Evolutionary conservation across 2,329 filamentous ascomycete species (phyloP), one percentile per base, ranked within the genome.

Genomic region (Blastomyces gilchristii): DNA sequence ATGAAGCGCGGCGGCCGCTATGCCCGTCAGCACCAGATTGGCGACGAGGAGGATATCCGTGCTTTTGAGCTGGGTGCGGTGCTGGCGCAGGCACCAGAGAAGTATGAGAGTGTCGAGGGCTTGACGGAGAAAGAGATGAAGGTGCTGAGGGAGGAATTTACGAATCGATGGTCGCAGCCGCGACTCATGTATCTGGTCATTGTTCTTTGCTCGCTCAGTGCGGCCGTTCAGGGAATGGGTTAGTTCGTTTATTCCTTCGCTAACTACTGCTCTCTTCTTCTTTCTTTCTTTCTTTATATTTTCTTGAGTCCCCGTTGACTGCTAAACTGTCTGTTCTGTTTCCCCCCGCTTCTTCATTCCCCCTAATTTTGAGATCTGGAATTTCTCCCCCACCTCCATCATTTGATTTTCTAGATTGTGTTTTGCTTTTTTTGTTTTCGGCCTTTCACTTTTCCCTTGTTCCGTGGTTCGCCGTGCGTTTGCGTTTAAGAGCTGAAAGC

Each of bases 171-270:
- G 88, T 82, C 81, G 6, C 87, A 91, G 68, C 87, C 87, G 0
- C 77, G 72, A 66, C 82, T 83, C 71, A 79, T 90, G 58, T 89
- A 88, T 72, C 78, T 85, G 60, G 80, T 89, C 8, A 84, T 90
- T 66, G 70, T 85, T 64, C 78, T 87, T 45, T 88, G 85, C 69
- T 87, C 85, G n/a, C 79, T 84, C 25, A 87, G 83, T 53, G 87
- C 87, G 18, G 85, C 86, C 31, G 87, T 89, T 0, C 87, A 89
- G 70, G 87, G 86, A 68, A 87, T 87, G 84, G 79, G 79, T 80
- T 69, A 66, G 77, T 72, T 50, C 16, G 16, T 49, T 37, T 49
- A 41, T 59, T 41, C 54, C 25, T 34, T 16, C 25, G 37, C n/a
- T 53, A 34, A 28, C 28, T 28, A 4, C n/a, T 18, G 47, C 25